Base-by-base conservation (phyloP, 768 basidiomycete genomes). In the Termitomyces sp. region DNA sequence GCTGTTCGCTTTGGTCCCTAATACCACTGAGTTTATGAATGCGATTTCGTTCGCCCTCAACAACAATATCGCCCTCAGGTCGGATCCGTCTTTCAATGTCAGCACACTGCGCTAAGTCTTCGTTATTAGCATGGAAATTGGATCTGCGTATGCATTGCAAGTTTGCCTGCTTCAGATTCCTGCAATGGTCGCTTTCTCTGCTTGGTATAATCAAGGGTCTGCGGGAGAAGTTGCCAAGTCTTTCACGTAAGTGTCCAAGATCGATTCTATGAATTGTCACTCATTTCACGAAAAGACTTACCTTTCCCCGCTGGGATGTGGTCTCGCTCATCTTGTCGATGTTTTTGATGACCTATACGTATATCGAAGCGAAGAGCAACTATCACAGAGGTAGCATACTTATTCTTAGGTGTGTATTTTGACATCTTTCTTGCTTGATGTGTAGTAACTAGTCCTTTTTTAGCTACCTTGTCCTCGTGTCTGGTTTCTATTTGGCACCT, bases 11-110 rank as follows among this genome's bases (percentile, higher is more conserved):
- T 82, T 99, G 32, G 95, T 98, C 0, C 97, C 97, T 4, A 99
- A 99, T 67, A 97, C 95, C 3, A 98, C 97, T 2, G 97, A 99
- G 72, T 98, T 99, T 70, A 97, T 97, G 94, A 98, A 98, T 67
- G 97, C 97, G 49, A 94, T 98, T 59, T 96, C 94, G 3, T 99
- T 99, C 67, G 95, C 97, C 27, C 72, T 99, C 59, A 91, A 97
- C 66, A 96, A 89, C 6, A 98, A 98, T 68, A 99, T 99, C 61
- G 93, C 97, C 2, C 73, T 99, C 25, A 94, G 93, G 95, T 93
- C 62, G 48, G n/a, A 46, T 59, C 14, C 7, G 47, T 43, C 19
- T 52, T 45, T 10, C 42, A 11, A 23, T 16, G n/a, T 40, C 34
- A 10, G n/a, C 11, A 12, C 28, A 50, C 27, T 56, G 19, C 27